Percentiles rank a stretch among this genome's conserved stretches.
Conservation (phyloP, 306 rosid species). For the Acacia confusa region DNA sequence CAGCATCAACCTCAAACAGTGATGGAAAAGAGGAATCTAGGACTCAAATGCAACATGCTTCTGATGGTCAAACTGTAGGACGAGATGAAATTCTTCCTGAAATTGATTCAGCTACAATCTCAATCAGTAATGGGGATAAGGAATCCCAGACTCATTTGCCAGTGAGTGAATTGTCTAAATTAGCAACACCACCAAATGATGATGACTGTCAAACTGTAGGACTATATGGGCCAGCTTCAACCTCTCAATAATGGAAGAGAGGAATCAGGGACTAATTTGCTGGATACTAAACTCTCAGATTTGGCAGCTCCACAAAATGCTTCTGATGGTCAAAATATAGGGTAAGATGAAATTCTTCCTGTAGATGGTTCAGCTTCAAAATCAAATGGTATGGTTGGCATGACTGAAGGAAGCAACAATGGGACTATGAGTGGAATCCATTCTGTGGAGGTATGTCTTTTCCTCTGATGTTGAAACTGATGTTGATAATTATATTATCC, state of each 20-base stretch:
- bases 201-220: conserved; percentile 38
- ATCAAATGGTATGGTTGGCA: conserved; percentile 29
- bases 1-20: conserved; percentile 35
- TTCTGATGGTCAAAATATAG: conserved; percentile 37
- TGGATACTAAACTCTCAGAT: conserved; percentile 28
- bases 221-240: conserved; percentile 46
- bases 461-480: conserved; percentile 28
- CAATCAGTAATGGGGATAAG: conserved; percentile 37
- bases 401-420: conserved; percentile 31
- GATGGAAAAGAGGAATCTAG: conserved; percentile 44
- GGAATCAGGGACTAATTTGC: conserved; percentile 41
- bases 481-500: conserved; percentile 27
- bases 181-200: conserved; percentile 31
- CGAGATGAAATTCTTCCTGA: conserved; percentile 41
- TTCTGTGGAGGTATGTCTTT: neutral
- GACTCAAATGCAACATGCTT: conserved; percentile 35
- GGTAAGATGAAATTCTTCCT: conserved; percentile 41
- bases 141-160: conserved; percentile 41
- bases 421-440: conserved; percentile 18
- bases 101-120: conserved; percentile 37
- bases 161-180: conserved; percentile 28
- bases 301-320: conserved; percentile 31
- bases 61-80: conserved; percentile 39
- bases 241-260: conserved; percentile 39
- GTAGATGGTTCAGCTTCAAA: conserved; percentile 36